Evolutionary conservation across 805 yeast species (phyloP), one percentile per base, ranked within the genome.

Genomic region (Ogataea nonfermentans): DNA sequence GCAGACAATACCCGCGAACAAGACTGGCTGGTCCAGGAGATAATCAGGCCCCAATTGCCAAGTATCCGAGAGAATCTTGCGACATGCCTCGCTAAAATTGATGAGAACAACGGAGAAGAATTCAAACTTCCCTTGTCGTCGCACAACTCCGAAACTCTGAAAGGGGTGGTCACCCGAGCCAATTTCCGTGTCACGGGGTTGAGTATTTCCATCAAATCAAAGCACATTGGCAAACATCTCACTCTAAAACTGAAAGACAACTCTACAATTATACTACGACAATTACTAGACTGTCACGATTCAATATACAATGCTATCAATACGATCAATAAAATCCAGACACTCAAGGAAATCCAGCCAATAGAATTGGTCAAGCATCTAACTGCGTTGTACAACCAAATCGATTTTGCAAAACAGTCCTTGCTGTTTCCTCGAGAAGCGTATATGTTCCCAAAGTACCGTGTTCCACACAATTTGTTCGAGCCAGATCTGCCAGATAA

Each of bases 91-190:
- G 62, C 62, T 3, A 54, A 66, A 43, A 47, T 75, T 2, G 57
- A 55, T 32, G 65, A 61, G 23, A 55, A 62, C 0, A 66, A 68
- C 31, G 54, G 62, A 9, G 62, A 63, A 9, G 61, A 71, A 10
- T 69, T 78, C 37, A 79, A 74, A 41, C 63, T 83, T 35, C 84
- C 89, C 0, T 60, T 83, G 6, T 66, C 79, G 0, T 68, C 79
- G 0, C 63, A 70, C 11, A 73, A 79, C 39, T 71, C 74, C 40
- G 83, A 79, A 41, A 61, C 68, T 3, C 59, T 81, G 11, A 79
- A 80, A 44, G 91, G 91, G 0, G 67, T 78, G 1, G 56, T 82
- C 0, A 73, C 76, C 0, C 58, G 90, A 35, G 71, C 68, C 37
- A 80, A 81, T 6, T 68, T 73, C 9, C 70, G 71, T 44, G 64